phyloP scores from a whole-genome alignment of 2,329 filamentous ascomycete genomes.

The Gaeumannomyces sp. region DNA sequence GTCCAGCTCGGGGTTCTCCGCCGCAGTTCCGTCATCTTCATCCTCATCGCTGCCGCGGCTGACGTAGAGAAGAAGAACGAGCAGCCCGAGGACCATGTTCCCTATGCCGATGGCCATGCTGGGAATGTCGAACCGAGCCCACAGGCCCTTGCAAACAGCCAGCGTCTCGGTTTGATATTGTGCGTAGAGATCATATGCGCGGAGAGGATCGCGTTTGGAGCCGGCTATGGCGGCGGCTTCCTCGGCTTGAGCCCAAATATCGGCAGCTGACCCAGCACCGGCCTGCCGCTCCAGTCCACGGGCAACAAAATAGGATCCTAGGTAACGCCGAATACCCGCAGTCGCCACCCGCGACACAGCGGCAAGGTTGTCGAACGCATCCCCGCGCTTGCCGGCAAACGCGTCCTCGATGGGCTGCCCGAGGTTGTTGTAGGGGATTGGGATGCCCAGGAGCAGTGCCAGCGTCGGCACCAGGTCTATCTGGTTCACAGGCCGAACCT shows the following conservation, averaged over 20 bases:
- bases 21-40: conserved; percentile 35
- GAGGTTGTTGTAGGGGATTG: conserved; percentile 94
- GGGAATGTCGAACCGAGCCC: conserved; percentile 85
- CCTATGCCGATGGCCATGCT: conserved; percentile 77
- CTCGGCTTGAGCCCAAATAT: conserved; percentile 16
- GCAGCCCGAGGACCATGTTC: conserved; percentile 62
- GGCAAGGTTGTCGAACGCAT: conserved; percentile 71
- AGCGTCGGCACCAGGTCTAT: conserved; percentile 95
- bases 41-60: conserved; percentile 43
- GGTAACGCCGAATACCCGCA: conserved; percentile 85
- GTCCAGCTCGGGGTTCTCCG: conserved; percentile 53
- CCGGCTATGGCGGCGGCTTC: conserved; percentile 30
- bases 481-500: conserved; percentile 69
- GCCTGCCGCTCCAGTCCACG: conserved; percentile 55
- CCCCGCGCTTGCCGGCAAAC: conserved; percentile 65
- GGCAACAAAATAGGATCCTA: conserved; percentile 71
- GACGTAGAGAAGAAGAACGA: conserved; percentile 68
- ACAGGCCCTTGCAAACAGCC: conserved; percentile 71
- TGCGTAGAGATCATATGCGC: conserved; percentile 53
- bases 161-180: conserved; percentile 76
- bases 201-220: conserved; percentile 26
- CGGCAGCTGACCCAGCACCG: conserved; percentile 45
- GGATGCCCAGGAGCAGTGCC: conserved; percentile 78
- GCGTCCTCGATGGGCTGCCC: conserved; percentile 91
- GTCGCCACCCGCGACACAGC: conserved; percentile 70